Percentiles rank a stretch among this genome's conserved stretches.
These are phyloP conservation scores for Uronychia binucleata DNA, from an alignment of 73 alveolate genomes.

Conservation along the genomic window DNA sequence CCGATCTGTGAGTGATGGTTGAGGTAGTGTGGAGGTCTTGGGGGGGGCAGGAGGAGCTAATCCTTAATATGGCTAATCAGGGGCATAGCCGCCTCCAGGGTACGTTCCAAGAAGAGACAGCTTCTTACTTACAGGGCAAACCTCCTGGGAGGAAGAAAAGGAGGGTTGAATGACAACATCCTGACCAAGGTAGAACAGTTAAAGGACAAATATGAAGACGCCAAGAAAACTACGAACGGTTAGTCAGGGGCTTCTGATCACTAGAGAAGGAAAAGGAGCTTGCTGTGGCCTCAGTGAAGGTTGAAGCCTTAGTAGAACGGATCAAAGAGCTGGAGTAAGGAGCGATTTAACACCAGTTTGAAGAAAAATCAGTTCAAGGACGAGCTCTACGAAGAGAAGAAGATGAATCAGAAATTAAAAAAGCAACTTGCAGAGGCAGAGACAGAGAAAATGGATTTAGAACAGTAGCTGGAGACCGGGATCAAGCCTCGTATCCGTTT, in stretches of 20 bases:
- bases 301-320: slow-evolving; percentile 61
- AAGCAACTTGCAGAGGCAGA: slow-evolving; percentile 54
- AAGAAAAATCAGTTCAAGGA: slow-evolving; percentile 66
- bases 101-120: too few relatives aligned
- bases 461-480: slow-evolving; percentile 61
- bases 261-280: slow-evolving; percentile 26
- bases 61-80: too few relatives aligned
- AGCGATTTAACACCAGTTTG: not conserved
- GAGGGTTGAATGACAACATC: not conserved
- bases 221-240: slow-evolving; percentile 7
- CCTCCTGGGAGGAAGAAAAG: not conserved
- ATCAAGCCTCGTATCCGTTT: slow-evolving; percentile 33
- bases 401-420: slow-evolving; percentile 33
- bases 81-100: too few relatives aligned
- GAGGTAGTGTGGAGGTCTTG: too few relatives aligned
- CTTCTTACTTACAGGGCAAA: too few relatives aligned
- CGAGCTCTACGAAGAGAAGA: slow-evolving; percentile 61
- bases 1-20: too few relatives aligned
- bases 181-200: slow-evolving; percentile 16
- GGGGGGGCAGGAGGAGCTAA: too few relatives aligned
- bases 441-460: slow-evolving; percentile 52
- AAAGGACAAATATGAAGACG: slow-evolving; percentile 14
- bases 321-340: slow-evolving; percentile 60
- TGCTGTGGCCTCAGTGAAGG: slow-evolving; percentile 30
- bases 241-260: slow-evolving; percentile 10